phyloP scores from a whole-genome alignment of 768 basidiomycete species.

The Mycena pura region DNA sequence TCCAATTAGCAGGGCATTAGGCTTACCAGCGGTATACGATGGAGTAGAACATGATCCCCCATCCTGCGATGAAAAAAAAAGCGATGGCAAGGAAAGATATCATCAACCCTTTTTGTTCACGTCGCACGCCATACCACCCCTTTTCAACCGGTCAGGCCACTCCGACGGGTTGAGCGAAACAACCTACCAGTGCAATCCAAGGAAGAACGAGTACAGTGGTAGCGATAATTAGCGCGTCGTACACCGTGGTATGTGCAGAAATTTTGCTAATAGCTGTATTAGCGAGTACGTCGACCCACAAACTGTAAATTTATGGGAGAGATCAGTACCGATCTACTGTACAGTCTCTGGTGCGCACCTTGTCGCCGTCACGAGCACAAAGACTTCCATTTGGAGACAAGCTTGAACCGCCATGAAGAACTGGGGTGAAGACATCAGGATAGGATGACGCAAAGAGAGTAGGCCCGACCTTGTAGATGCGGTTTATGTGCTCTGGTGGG shows the following conservation, averaged over 20 bases:
- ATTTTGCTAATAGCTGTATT: constrained; percentile 52
- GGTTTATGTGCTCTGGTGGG: constrained; percentile 55
- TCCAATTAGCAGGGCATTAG: constrained; percentile 23
- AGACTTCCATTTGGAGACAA: constrained; percentile 60
- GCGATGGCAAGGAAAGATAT: constrained; percentile 49
- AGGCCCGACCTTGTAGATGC: constrained; percentile 53
- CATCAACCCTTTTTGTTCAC: constrained; percentile 51
- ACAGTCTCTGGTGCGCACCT: background rate
- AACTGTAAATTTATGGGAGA: constrained; percentile 30
- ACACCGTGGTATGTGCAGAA: constrained; percentile 47
- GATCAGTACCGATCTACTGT: background rate
- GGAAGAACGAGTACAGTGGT: constrained; percentile 54
- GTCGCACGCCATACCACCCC: constrained; percentile 62
- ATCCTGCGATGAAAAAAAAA: constrained; percentile 43
- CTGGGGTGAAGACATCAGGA: constrained; percentile 34
- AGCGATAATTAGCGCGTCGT: constrained; percentile 51
- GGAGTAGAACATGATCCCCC: constrained; percentile 56
- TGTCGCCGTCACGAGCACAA: constrained; percentile 55
- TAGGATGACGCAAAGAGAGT: background rate
- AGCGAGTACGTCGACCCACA: constrained; percentile 63
- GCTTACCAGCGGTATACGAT: constrained; percentile 51
- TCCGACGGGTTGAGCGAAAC: background rate
- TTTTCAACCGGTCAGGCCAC: constrained; percentile 24
- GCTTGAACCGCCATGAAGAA: constrained; percentile 62
- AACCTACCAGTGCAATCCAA: constrained; percentile 57